Percentiles rank a stretch among this genome's conserved stretches.
Evolutionary conservation across 495 filamentous ascomycete genomes (phyloP).

Genomic region (Neurospora terricola): DNA sequence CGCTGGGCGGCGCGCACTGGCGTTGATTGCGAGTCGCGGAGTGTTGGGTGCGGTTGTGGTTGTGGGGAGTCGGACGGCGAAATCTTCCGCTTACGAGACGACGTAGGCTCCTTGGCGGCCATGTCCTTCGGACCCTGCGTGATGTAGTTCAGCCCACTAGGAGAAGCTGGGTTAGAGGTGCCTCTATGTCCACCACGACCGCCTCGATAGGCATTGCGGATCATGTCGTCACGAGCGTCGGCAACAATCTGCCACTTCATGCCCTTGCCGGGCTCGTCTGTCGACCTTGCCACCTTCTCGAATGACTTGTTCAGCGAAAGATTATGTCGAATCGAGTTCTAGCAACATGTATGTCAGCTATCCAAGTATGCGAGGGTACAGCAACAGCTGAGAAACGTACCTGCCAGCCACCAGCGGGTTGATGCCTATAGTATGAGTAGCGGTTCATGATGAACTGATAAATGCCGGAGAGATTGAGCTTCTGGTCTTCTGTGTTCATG

Average conservation of each 20-base stretch:
- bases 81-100: constrained; percentile 39
- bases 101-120: constrained; percentile 30
- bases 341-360: constrained; percentile 3
- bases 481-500: constrained; percentile 69
- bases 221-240: constrained; percentile 66
- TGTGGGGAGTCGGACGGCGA: constrained; percentile 41
- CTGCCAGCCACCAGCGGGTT: constrained; percentile 74
- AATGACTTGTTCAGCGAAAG: constrained; percentile 89
- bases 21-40: constrained; percentile 40
- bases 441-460: constrained; percentile 82
- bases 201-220: constrained; percentile 35
- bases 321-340: constrained; percentile 97
- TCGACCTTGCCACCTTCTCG: constrained; percentile 79
- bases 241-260: constrained; percentile 95
- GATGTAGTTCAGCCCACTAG: constrained; percentile 41
- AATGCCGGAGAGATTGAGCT: constrained; percentile 78
- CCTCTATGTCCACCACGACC: constrained; percentile 48
- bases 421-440: constrained; percentile 84
- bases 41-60: constrained; percentile 35
- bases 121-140: constrained; percentile 38
- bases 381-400: constrained; percentile 31
- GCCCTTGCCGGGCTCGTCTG: constrained; percentile 93
- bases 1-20: constrained; percentile 47
- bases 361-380: background rate
- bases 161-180: constrained; percentile 48